A percentile compares a stretch with the other conserved stretches of the same genome.
Evolutionary conservation across 768 basidiomycete genomes (phyloP).

Genomic region (Hygrocybe punicea): DNA sequence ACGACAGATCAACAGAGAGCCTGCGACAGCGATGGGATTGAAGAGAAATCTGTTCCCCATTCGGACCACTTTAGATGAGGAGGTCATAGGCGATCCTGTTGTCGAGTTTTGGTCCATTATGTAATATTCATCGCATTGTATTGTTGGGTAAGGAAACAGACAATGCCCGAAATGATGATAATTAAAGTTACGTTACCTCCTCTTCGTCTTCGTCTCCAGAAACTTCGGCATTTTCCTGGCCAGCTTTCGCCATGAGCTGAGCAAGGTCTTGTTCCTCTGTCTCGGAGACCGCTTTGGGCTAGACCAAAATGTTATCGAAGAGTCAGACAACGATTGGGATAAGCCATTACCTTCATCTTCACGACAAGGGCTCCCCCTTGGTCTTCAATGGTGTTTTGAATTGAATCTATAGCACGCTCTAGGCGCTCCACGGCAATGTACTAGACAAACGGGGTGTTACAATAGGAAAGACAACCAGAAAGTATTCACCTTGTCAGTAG

Average conservation of each 20-base stretch:
- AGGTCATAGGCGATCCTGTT: conserved; percentile 16
- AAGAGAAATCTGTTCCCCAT: neutral
- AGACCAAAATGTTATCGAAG: conserved; percentile 1
- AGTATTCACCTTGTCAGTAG: conserved; percentile 81
- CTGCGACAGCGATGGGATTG: conserved; percentile 38
- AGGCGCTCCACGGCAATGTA: conserved; percentile 88
- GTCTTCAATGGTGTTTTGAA: conserved; percentile 78
- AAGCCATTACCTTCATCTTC: conserved; percentile 86
- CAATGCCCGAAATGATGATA: too few relatives aligned
- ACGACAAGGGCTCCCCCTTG: conserved; percentile 84
- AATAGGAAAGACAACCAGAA: neutral
- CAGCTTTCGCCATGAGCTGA: conserved; percentile 93
- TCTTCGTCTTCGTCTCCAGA: conserved; percentile 92
- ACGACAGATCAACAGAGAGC: conserved; percentile 79
- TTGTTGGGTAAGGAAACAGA: neutral
- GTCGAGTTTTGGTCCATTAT: conserved; percentile 30
- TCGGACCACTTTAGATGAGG: neutral
- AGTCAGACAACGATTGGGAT: too few relatives aligned
- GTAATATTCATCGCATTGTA: neutral
- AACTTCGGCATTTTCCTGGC: conserved; percentile 91
- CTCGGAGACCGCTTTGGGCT: conserved; percentile 98
- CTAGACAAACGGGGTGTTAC: conserved; percentile 31
- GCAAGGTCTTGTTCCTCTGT: conserved; percentile 97
- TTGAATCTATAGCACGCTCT: conserved; percentile 89
- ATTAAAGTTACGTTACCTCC: conserved; percentile 18